Conservation (phyloP, 2,329 filamentous ascomycete species). For the Cladophialophora bantiana region DNA sequence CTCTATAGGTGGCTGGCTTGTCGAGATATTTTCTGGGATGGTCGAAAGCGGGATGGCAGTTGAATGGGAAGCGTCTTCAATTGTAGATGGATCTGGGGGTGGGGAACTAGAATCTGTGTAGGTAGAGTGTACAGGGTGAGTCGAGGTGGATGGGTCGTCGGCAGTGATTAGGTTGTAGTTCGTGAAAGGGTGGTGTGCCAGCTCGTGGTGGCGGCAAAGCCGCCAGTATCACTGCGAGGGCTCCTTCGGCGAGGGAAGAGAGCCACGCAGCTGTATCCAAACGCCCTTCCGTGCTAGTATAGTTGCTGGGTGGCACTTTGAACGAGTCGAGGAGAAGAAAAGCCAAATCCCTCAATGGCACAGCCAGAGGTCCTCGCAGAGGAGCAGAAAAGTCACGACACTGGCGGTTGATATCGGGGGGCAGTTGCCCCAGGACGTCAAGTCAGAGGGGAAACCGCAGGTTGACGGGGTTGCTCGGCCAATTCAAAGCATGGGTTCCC, state of each 20-base stretch:
- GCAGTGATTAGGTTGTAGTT: slow-evolving; percentile 68
- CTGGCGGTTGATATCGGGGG: slow-evolving; percentile 10
- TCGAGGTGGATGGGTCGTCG: slow-evolving; percentile 70
- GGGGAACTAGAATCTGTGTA: slow-evolving; percentile 57
- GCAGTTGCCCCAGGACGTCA: slow-evolving; percentile 2
- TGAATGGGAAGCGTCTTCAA: slow-evolving; percentile 15
- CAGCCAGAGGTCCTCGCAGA: slow-evolving; percentile 1
- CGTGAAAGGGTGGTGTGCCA: slow-evolving; percentile 73
- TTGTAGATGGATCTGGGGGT: slow-evolving; percentile 39
- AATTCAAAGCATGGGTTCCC: neutral
- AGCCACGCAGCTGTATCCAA: slow-evolving; percentile 2
- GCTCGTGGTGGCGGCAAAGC: slow-evolving; percentile 67
- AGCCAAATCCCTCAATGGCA: slow-evolving; percentile 13
- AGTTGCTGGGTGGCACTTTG: neutral
- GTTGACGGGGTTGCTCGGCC: slow-evolving; percentile 1
- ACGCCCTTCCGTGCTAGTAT: slow-evolving; percentile 5
- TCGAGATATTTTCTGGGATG: slow-evolving; percentile 25
- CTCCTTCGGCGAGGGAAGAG: slow-evolving; percentile 1
- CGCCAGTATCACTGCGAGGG: slow-evolving; percentile 42
- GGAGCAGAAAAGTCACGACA: neutral
- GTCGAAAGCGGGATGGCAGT: slow-evolving; percentile 32
- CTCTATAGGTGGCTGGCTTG: slow-evolving; percentile 34
- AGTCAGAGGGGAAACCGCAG: slow-evolving; percentile 1
- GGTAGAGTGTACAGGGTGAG: slow-evolving; percentile 58
- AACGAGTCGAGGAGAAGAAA: neutral